A percentile compares a stretch with the other conserved stretches of the same genome.
These are phyloP conservation scores for Sordaria brevicollis DNA, from an alignment of 495 filamentous ascomycete species.

Conservation along the genomic window DNA sequence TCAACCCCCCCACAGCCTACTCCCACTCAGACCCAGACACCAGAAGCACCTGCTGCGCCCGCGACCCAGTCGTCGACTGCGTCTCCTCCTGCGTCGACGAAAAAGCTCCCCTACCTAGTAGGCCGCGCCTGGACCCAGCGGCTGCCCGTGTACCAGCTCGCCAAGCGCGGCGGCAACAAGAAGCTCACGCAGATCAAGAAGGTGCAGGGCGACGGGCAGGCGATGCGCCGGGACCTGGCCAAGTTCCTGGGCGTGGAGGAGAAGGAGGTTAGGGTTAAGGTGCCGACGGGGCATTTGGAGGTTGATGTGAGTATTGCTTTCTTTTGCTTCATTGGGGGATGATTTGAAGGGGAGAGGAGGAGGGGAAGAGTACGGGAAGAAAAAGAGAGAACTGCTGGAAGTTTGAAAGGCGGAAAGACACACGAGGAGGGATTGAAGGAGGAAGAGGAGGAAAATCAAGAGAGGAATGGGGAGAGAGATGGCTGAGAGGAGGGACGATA, in stretches of 20 bases:
- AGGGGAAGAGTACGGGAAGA: not conserved
- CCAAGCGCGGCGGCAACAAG: conserved; percentile 68
- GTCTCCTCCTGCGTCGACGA: no score
- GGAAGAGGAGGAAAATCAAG: not conserved
- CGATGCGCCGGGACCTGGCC: conserved; percentile 40
- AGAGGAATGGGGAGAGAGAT: not conserved
- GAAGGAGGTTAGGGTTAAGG: conserved; percentile 43
- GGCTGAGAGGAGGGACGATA: no score
- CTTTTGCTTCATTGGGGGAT: not conserved
- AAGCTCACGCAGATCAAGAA: conserved; percentile 67
- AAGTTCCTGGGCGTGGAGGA: conserved; percentile 31
- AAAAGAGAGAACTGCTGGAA: not conserved
- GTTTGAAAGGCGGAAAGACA: not conserved
- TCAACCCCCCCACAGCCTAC: not conserved
- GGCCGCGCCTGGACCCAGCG: conserved; percentile 59
- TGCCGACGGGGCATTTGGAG: conserved; percentile 51
- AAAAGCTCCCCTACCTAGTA: conserved; percentile 59
- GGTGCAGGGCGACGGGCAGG: conserved; percentile 58
- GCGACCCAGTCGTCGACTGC: conserved; percentile 1
- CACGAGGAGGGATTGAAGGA: not conserved
- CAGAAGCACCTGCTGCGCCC: not conserved
- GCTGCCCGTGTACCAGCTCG: conserved; percentile 66
- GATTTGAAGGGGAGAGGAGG: not conserved
- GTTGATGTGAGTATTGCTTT: conserved; percentile 41
- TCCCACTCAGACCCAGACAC: not conserved